Evolutionary conservation across 225 moss, liverwort and hornwort species (phyloP), one percentile per base, ranked within the genome.

Genomic region (Anthoceros angustus): DNA sequence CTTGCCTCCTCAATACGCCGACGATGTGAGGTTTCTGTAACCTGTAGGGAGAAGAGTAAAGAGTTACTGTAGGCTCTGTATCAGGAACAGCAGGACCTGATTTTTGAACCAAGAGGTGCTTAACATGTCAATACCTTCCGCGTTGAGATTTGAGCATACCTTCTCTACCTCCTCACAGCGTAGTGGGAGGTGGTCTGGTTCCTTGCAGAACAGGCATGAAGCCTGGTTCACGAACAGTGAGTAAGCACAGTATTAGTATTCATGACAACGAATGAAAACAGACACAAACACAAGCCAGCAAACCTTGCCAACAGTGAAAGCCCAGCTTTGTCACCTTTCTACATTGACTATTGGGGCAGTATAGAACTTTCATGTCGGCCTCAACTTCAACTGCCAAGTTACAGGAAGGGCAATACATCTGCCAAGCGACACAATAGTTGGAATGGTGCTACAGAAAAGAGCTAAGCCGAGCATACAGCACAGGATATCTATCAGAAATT

Each of bases 321-420:
- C n/a, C 43, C 42, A 63, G 24, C 25, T 39, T 14, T 70, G 42
- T 67, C 14, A 90, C 90, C 83, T 87, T 90, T 55, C 8, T 40
- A 77, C 90, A 90, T 18, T 63, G 73, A 61, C 78, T 73, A 60
- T 85, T 85, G 1, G 69, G 76, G 72, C 90, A 91, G 41, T 84
- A 70, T 70, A 91, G 70, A 7, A 91, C 79, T 64, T 64, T 71
- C 77, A 87, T 46, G 41, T 82, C 85, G 20, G 77, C 82, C 70
- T 91, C 90, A 73, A 91, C 77, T 76, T 87, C 81, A 87, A 87
- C 87, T 5, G 90, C 87, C 62, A 78, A 82, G 72, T 86, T 87
- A 71, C 90, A 91, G 70, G 83, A 87, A 18, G 90, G 90, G 68
- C 90, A 90, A 71, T 85, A 90, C 9, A 90, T 87, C 87, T 90